Evolutionary conservation across 140 eudicot genomes (phyloP), one percentile per base, ranked within the genome.

Genomic region (Senecio squalidus): DNA sequence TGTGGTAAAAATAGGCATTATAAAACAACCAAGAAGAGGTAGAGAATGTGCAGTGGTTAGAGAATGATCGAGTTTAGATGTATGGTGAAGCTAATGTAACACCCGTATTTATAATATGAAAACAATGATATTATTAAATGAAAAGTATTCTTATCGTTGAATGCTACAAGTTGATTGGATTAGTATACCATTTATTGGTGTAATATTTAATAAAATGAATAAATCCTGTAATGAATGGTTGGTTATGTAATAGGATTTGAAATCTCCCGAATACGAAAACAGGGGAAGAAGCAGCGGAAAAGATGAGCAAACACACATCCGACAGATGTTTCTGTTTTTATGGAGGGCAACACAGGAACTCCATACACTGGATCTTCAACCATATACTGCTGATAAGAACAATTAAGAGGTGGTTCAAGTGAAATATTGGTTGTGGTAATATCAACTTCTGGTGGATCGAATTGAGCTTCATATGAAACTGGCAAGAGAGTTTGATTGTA

Each of bases 211-310:
- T n/a, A n/a, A n/a, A n/a, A n/a, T n/a, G n/a, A n/a, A n/a, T n/a
- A n/a, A n/a, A n/a, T n/a, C n/a, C n/a, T n/a, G n/a, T n/a, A n/a
- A n/a, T n/a, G n/a, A n/a, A n/a, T n/a, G n/a, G n/a, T n/a, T 15
- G 33, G 48, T 47, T 31, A 0, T 13, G 20, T 17, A 34, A 33
- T 18, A 15, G n/a, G n/a, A n/a, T 1, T 26, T 17, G 39, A 70
- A 11, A 48, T 67, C 36, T 77, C 80, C 4, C 60, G 57, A 16
- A 81, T 31, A 11, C 68, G 83, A 68, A 84, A 84, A 72, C 89
- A 88, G 40, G 94, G 89, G 50, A 75, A 81, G 59, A 78, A 70
- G 58, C 86, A 78, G 4, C 89, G 69, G 64, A 84, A 45, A 60
- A 84, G 36, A 71, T 76, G 75, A 36, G 43, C 70, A 34, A 88